Evolutionary conservation across 129 eudicot species (phyloP).

Genomic region (Ambrosia artemisiifolia): DNA sequence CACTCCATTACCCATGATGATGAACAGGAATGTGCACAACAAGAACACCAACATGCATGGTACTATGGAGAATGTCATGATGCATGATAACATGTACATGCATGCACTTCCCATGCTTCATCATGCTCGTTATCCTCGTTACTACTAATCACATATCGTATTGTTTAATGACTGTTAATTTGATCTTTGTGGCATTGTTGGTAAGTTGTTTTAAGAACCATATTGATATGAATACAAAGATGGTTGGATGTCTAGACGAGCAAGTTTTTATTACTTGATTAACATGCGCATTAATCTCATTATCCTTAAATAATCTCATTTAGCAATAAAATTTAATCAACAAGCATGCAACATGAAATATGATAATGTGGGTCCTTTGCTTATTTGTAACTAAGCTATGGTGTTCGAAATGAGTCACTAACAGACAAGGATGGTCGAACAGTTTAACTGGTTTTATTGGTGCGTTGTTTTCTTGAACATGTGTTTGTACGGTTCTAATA

Average conservation of each 20-base stretch:
- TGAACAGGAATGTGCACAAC: conserved; percentile 19
- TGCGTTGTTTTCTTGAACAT: too few relatives aligned
- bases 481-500: too few relatives aligned
- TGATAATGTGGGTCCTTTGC: not conserved
- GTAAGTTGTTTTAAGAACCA: conserved; percentile 12
- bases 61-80: conserved; percentile 21
- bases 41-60: conserved; percentile 21
- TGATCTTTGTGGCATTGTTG: not conserved
- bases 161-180: not conserved
- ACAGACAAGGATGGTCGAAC: too few relatives aligned
- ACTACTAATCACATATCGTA: conserved; percentile 9
- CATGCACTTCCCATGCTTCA: conserved; percentile 24
- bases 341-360: not conserved
- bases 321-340: not conserved
- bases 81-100: conserved; percentile 36
- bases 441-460: too few relatives aligned
- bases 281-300: conserved; percentile 10
- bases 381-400: too few relatives aligned
- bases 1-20: conserved; percentile 15
- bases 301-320: not conserved
- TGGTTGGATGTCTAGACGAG: conserved; percentile 3
- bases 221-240: not conserved
- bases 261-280: conserved; percentile 16
- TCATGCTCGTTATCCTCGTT: conserved; percentile 15
- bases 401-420: too few relatives aligned